Base-by-base conservation (phyloP, 257 asterid genomes). In the Ehretia macrophylla region DNA sequence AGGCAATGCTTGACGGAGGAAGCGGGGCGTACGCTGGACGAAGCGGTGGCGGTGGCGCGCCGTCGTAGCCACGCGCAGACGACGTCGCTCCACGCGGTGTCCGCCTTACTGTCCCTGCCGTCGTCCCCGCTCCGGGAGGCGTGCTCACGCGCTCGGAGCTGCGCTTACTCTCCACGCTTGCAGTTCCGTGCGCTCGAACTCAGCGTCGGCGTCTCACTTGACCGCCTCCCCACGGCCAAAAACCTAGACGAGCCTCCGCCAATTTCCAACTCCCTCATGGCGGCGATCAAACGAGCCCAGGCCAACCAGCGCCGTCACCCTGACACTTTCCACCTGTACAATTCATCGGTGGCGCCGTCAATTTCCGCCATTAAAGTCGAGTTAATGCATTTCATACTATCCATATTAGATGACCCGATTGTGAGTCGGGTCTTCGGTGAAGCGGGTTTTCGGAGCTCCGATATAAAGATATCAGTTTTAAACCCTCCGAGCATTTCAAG, bases 281-380 rank as follows among this genome's bases (percentile, higher is more conserved):
- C 99, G 1, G 99, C 99, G 5, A 86, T 92, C 60, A 92, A 88
- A 84, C 76, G 99, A 27, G 85, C 97, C 1, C 99, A 92, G 14
- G 99, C 97, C 22, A 84, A 86, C 60, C 99, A 92, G 77, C 72
- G 97, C n/a, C 82, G 99, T 20, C 90, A 86, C 54, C 99, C 99
- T 0, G 99, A 92, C 4, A 88, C 96, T 6, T 92, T 92, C 18
- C 95, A 84, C 46, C 47, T 88, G 62, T 63, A 72, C 63, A 66
- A 63, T 56, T 45, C 78, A 14, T 79, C 76, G 55, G 66, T 56
- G 4, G 52, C 69, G 20, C 62, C 80, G 8, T 75, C 88, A 54
- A 83, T 84, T 72, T 84, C 88, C 5, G 75, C 82, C 3, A 87
- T 92, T 38, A 92, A 79, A 53, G 95, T 92, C 46, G 99, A 92